A percentile compares a stretch with the other conserved stretches of the same genome.
phyloP scores from a whole-genome alignment of 2,329 filamentous ascomycete genomes.

The Verticillium alfalfae region DNA sequence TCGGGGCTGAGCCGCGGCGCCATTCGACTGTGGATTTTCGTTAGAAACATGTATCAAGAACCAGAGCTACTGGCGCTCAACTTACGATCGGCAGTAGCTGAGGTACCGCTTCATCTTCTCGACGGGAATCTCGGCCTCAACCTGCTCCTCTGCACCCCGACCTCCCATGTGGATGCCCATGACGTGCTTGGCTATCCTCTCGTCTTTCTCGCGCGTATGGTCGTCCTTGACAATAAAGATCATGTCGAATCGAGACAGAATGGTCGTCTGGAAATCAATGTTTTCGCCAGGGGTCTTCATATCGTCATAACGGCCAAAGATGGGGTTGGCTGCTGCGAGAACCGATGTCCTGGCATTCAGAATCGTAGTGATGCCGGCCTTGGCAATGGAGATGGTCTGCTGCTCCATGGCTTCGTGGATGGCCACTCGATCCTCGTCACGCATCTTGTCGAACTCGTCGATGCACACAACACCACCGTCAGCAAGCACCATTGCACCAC shows the following conservation, averaged over 20 bases:
- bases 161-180: constrained; percentile 97
- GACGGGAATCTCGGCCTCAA: constrained; percentile 83
- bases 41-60: constrained; percentile 19
- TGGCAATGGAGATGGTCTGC: constrained; percentile 98
- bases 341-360: constrained; percentile 94
- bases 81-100: constrained; percentile 91
- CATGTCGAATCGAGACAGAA: constrained; percentile 97
- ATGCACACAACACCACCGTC: constrained; percentile 97
- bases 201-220: constrained; percentile 83
- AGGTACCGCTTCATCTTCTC: constrained; percentile 98
- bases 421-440: constrained; percentile 93
- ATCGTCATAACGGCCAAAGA: constrained; percentile 97
- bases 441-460: constrained; percentile 99
- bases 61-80: neutral
- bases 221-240: constrained; percentile 98
- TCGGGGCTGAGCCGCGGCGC: constrained; percentile 85
- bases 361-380: constrained; percentile 97
- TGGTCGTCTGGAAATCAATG: constrained; percentile 98
- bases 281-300: constrained; percentile 97
- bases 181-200: constrained; percentile 92
- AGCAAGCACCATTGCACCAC: constrained; percentile 95
- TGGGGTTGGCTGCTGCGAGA: constrained; percentile 90
- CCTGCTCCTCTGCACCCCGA: constrained; percentile 72
- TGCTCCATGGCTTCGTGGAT: constrained; percentile 99
- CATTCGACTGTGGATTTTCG: constrained; percentile 58